These are phyloP conservation scores for Hymenoscyphus salicellus DNA, from an alignment of 2,329 filamentous ascomycete species.

Conservation along the genomic window DNA sequence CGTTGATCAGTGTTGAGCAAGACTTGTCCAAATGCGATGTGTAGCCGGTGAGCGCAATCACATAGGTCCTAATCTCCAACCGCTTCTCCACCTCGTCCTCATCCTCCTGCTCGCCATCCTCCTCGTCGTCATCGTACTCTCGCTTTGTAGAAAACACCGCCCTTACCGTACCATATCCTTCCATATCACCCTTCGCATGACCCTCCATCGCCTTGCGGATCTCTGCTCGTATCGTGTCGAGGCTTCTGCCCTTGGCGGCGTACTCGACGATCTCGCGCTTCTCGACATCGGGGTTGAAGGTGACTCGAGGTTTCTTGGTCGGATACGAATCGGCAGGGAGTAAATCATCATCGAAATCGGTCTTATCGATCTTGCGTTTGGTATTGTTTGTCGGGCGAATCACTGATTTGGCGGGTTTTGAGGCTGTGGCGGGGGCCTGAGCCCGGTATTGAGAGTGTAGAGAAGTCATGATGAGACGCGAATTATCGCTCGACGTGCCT, in stretches of 20 bases:
- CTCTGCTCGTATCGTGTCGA: conserved; percentile 32
- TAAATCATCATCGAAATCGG: conserved; percentile 29
- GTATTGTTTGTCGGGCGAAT: conserved; percentile 31
- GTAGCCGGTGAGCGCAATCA: conserved; percentile 61
- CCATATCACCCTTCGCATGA: conserved; percentile 55
- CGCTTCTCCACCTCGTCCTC: conserved; percentile 25
- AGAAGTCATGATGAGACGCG: conserved; percentile 27
- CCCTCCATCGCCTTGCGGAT: conserved; percentile 47
- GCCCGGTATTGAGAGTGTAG: conserved; percentile 21
- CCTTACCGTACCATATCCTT: conserved; percentile 60
- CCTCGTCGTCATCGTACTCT: conserved; percentile 23
- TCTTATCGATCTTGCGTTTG: conserved; percentile 31
- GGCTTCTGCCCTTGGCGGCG: conserved; percentile 26
- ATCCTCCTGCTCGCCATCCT: conserved; percentile 22
- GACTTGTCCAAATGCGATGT: conserved; percentile 58
- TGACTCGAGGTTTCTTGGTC: conserved; percentile 32
- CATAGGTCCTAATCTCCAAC: conserved; percentile 52
- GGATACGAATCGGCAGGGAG: conserved; percentile 27
- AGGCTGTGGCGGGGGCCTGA: conserved; percentile 13
- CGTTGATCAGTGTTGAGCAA: conserved; percentile 57
- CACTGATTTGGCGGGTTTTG: conserved; percentile 32
- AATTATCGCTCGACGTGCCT: conserved; percentile 10
- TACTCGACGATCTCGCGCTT: conserved; percentile 35
- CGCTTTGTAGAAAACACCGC: conserved; percentile 45
- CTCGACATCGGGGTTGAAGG: conserved; percentile 36